Percentiles rank a stretch among this genome's conserved stretches.
phyloP scores from a whole-genome alignment of 176 grass and related monocot species.

The Eragrostis curvula region DNA sequence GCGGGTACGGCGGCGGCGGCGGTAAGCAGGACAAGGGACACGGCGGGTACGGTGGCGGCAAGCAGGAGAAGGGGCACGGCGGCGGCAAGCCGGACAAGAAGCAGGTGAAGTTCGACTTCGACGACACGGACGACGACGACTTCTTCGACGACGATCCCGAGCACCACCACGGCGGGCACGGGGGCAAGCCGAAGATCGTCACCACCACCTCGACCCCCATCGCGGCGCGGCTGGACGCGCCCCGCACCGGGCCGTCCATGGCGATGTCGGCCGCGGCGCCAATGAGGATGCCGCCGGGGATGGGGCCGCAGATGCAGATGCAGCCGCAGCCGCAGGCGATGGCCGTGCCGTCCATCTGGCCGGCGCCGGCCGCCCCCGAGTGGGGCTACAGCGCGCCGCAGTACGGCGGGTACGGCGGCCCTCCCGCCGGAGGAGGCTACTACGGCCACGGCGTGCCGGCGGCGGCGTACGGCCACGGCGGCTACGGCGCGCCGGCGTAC shows the following conservation, averaged over 20 bases:
- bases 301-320: background rate
- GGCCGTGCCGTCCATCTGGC: constrained; percentile 53
- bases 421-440: too few species aligned
- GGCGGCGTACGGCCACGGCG: constrained; percentile 32
- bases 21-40: background rate
- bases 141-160: constrained; percentile 15
- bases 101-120: constrained; percentile 33
- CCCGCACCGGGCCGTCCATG: constrained; percentile 39
- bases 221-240: constrained; percentile 45
- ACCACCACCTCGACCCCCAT: constrained; percentile 22
- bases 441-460: background rate
- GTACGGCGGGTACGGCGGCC: constrained; percentile 6
- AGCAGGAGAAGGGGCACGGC: background rate
- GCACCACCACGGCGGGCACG: background rate
- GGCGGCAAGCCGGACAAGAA: constrained; percentile 34
- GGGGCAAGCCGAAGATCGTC: constrained; percentile 47
- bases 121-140: constrained; percentile 23
- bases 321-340: constrained; percentile 2
- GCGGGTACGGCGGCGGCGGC: background rate
- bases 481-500: background rate
- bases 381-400: constrained; percentile 47
- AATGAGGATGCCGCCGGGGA: constrained; percentile 26
- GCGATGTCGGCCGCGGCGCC: constrained; percentile 33
- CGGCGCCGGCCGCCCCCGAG: constrained; percentile 34
- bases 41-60: background rate